Percentiles rank a stretch among this genome's conserved stretches.
Conservation (phyloP, 2,329 filamentous ascomycete species). For the Capronia coronata region DNA sequence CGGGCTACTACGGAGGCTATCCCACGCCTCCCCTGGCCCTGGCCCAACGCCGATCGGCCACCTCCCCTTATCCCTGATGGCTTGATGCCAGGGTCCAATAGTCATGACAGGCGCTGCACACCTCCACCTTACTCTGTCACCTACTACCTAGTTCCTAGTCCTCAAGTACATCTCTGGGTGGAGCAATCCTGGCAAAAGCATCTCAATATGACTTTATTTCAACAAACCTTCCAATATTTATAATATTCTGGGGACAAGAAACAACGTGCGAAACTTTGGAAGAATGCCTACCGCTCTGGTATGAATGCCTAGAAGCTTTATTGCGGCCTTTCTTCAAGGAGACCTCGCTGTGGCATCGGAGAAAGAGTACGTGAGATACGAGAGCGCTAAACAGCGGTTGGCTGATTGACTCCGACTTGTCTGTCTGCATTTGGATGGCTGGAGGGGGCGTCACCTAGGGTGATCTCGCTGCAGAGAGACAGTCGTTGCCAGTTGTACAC, state of each 20-base stretch:
- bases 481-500: not conserved
- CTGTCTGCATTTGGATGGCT: conserved; percentile 1
- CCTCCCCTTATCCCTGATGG: not conserved
- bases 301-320: not conserved
- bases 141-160: no score
- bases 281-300: not conserved
- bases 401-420: not conserved
- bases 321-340: no score
- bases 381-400: not conserved
- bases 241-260: not conserved
- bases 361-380: conserved; percentile 2
- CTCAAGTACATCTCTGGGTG: not conserved
- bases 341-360: not conserved
- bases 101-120: not conserved
- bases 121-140: not conserved
- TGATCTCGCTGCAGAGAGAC: not conserved
- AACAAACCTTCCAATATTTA: not conserved
- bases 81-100: not conserved
- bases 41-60: not conserved
- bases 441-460: not conserved
- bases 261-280: not conserved
- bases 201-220: not conserved
- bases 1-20: not conserved
- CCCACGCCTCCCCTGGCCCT: not conserved
- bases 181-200: not conserved